Conservation (phyloP, 2,329 filamentous ascomycete species). For the Phialophora verrucosa region DNA sequence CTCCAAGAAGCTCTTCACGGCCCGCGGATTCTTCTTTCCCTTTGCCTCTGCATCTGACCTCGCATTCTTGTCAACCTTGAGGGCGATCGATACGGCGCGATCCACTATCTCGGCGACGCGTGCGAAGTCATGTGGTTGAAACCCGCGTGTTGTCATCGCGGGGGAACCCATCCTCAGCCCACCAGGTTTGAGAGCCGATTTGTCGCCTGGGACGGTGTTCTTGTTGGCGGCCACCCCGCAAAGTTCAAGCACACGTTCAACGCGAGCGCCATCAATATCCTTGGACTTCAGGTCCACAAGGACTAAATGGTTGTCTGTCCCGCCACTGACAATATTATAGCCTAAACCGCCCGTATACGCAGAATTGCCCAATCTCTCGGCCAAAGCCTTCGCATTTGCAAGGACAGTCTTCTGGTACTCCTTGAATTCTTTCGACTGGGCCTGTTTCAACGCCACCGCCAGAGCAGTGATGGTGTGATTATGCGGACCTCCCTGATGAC, state of each 20-base stretch:
- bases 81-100: conserved; percentile 75
- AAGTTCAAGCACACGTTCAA: conserved; percentile 94
- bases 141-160: conserved; percentile 95
- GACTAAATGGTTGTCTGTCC: conserved; percentile 97
- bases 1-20: conserved; percentile 43
- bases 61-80: conserved; percentile 40
- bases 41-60: conserved; percentile 38
- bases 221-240: conserved; percentile 99
- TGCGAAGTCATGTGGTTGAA: conserved; percentile 90
- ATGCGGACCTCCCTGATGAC: conserved; percentile 96
- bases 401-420: conserved; percentile 90
- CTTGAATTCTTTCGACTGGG: conserved; percentile 85
- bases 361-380: conserved; percentile 69
- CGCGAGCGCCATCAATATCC: conserved; percentile 84
- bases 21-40: conserved; percentile 43
- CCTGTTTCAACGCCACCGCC: conserved; percentile 92
- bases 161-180: conserved; percentile 96
- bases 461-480: conserved; percentile 99
- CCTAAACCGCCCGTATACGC: conserved; percentile 72
- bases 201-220: conserved; percentile 97
- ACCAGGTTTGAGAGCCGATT: conserved; percentile 90
- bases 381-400: conserved; percentile 87
- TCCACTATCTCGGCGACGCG: conserved; percentile 90
- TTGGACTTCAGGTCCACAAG: conserved; percentile 90
- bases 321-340: conserved; percentile 89